These are phyloP conservation scores for Artomyces pyxidatus DNA, from an alignment of 768 basidiomycete genomes.

Conservation along the genomic window DNA sequence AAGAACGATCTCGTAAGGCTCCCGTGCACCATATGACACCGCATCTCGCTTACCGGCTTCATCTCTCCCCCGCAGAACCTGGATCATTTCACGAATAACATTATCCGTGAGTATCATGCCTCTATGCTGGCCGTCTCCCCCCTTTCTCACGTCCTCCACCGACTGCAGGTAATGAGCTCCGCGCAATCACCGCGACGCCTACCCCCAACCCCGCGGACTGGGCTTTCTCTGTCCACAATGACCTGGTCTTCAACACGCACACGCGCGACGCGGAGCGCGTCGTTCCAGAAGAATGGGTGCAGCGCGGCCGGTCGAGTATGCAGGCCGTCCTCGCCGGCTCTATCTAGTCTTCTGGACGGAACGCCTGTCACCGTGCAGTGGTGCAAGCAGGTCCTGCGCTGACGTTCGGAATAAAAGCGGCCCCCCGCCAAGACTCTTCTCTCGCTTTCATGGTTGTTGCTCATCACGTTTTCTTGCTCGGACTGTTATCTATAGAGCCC, in stretches of 20 bases:
- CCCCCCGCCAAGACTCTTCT: no score
- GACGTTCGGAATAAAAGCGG: no score
- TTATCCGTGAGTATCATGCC: slow-evolving; percentile 42
- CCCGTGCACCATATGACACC: slow-evolving; percentile 1
- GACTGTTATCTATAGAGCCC: no score
- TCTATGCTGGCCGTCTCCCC: neutral
- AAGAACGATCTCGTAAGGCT: slow-evolving; percentile 58
- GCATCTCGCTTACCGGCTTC: neutral
- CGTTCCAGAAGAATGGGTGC: slow-evolving; percentile 50
- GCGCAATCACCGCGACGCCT: slow-evolving; percentile 51
- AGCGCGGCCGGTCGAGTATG: slow-evolving; percentile 39
- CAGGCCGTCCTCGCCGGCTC: slow-evolving; percentile 21
- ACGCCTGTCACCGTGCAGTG: no score
- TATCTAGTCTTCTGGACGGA: no score
- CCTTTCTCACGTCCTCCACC: slow-evolving; percentile 1
- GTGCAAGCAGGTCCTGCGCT: no score
- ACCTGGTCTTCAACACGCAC: slow-evolving; percentile 40
- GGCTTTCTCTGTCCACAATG: slow-evolving; percentile 55
- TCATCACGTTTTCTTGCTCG: no score
- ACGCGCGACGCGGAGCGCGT: slow-evolving; percentile 31
- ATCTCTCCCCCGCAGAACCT: slow-evolving; percentile 36
- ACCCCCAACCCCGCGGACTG: slow-evolving; percentile 51
- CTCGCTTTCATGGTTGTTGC: no score
- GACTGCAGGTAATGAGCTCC: slow-evolving; percentile 48
- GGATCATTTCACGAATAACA: slow-evolving; percentile 63